A percentile compares a stretch with the other conserved stretches of the same genome.
phyloP scores from a whole-genome alignment of 2,329 filamentous ascomycete genomes.

The Chrysoporthe puriensis region DNA sequence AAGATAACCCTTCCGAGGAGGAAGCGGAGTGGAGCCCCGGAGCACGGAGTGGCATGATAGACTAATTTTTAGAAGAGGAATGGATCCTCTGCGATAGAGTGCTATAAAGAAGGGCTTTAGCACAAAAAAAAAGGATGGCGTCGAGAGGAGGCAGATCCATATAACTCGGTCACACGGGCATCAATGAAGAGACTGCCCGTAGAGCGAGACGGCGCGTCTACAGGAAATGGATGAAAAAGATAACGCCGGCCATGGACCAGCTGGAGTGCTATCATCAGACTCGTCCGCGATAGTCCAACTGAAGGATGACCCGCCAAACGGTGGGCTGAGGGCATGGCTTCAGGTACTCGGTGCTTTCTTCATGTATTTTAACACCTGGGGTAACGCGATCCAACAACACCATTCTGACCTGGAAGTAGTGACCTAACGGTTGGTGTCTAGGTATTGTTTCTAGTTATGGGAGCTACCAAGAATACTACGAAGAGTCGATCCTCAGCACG shows the following conservation, averaged over 20 bases:
- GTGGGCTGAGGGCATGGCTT: conserved; percentile 48
- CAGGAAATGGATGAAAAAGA: conserved; percentile 13
- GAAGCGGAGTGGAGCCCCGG: conserved; percentile 19
- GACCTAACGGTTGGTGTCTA: neutral
- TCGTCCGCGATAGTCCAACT: conserved; percentile 21
- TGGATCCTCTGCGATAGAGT: neutral
- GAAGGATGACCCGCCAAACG: conserved; percentile 22
- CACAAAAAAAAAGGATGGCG: neutral
- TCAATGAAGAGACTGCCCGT: neutral
- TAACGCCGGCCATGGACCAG: conserved; percentile 1
- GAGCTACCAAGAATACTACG: conserved; percentile 50
- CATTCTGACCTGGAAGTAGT: neutral
- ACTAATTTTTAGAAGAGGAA: conserved; percentile 6
- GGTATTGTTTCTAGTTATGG: conserved; percentile 41
- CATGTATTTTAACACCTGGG: conserved; percentile 60
- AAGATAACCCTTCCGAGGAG: conserved; percentile 11
- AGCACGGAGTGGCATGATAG: conserved; percentile 21
- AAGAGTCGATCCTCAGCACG: conserved; percentile 38
- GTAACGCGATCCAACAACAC: neutral
- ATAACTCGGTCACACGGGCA: neutral
- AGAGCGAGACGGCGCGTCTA: neutral
- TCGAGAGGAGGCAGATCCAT: neutral
- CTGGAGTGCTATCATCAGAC: conserved; percentile 23
- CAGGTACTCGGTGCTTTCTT: conserved; percentile 57
- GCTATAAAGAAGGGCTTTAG: neutral